Conservation (phyloP, 257 asterid genomes). For the Solanum microdontum region DNA sequence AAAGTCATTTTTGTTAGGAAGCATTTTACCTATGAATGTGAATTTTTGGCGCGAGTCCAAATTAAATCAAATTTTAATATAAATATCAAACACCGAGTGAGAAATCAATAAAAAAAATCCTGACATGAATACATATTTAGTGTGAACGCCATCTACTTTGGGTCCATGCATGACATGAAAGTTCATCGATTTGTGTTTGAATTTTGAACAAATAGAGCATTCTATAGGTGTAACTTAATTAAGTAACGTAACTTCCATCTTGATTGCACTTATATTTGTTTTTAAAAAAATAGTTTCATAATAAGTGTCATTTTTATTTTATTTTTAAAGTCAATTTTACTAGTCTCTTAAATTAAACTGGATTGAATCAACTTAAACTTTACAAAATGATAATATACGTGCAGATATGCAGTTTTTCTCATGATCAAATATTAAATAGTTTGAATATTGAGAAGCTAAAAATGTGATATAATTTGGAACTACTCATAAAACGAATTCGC, state of each 20-base stretch:
- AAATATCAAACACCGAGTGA: not conserved
- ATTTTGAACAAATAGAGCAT: not conserved
- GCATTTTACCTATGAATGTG: rapidly evolving
- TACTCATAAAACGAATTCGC: not conserved
- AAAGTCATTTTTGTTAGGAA: rapidly evolving
- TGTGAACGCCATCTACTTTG: not conserved
- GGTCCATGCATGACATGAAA: not conserved
- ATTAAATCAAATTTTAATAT: too few relatives aligned
- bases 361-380: not conserved
- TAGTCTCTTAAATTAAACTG: not conserved
- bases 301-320: not conserved
- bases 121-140: not conserved
- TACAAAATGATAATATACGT: not conserved
- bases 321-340: not conserved
- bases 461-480: not conserved
- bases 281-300: not conserved
- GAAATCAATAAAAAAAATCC: too few relatives aligned
- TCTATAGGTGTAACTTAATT: not conserved
- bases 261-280: not conserved
- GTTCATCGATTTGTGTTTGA: not conserved
- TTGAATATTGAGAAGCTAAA: not conserved
- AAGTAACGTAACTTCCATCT: not conserved
- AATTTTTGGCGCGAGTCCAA: rapidly evolving
- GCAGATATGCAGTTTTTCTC: not conserved
- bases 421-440: not conserved